Base-by-base conservation (phyloP, 1,139 yeast species). In the Yamadazyma triangularis region DNA sequence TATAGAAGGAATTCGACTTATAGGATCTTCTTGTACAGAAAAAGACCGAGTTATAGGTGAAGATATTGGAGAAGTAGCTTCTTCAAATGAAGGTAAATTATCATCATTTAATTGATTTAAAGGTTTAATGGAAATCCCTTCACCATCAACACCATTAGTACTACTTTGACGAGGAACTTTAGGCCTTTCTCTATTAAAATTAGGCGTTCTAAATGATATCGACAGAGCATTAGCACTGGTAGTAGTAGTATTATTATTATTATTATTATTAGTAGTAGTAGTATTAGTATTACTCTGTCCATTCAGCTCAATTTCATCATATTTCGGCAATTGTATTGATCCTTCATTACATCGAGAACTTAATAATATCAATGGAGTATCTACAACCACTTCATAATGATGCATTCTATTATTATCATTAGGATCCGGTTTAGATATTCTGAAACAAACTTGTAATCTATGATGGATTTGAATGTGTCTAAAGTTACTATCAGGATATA, bases 341-440 rank as follows among this genome's bases (percentile, higher is more conserved):
- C 73, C 88, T 10, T 70, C 74, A 28, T 68, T 71, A 60, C 96
- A 87, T 40, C 77, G 72, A 15, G 86, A 74, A 32, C 93, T 81
- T 28, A 86, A 66, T 32, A 88, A 63, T 19, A 73, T 69, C 31
- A 88, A 68, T 0, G 96, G 96, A 0, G 95, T 84, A 51, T 87
- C 96, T 27, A 88, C 83, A 31, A 87, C 79, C 28, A 88, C 95
- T 47, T 88, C 96, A 50, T 80, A 88, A 53, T 86, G 94, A 47
- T 86, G 89, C 60, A 83, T 62, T 44, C 74, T 77, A 29, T 61
- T 64, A 31, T 64, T 56, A 36, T 77, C 79, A 8, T 66, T 66
- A 5, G 77, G 73, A 38, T 76, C 79, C 0, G 71, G 72, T 45
- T 79, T 81, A 19, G 94, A 81, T 22, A 88, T 80, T 35, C 96